These are phyloP conservation scores for Asterochloris sp. DNA, from an alignment of 139 green algal genomes.

Conservation along the genomic window DNA sequence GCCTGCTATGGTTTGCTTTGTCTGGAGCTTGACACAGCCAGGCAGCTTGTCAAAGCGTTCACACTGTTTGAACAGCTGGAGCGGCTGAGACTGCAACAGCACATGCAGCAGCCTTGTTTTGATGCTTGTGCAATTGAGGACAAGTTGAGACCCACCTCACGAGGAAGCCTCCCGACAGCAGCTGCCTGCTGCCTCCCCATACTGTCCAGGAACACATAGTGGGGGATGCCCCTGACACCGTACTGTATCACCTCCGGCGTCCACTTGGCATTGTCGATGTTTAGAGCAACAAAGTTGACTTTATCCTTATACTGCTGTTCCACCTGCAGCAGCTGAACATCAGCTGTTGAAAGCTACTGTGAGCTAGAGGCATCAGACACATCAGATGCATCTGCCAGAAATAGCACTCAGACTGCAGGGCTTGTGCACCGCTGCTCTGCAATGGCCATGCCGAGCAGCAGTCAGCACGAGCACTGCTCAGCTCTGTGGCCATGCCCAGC, in stretches of 20 bases:
- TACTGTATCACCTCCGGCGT: constrained; percentile 79
- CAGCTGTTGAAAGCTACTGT: neutral
- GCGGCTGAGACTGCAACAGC: neutral
- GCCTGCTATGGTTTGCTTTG: neutral
- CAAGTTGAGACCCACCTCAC: constrained; percentile 17
- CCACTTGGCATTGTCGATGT: constrained; percentile 98
- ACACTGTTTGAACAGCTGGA: neutral
- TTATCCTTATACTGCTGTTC: constrained; percentile 69
- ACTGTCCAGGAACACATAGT: constrained; percentile 91
- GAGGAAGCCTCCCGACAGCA: constrained; percentile 79
- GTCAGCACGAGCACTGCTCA: no score
- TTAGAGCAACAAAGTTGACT: constrained; percentile 98
- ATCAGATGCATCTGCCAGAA: neutral
- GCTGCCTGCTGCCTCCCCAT: constrained; percentile 63
- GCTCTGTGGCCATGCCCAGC: no score
- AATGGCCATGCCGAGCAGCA: no score
- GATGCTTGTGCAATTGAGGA: neutral
- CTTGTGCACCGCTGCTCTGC: neutral
- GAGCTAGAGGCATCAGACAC: neutral
- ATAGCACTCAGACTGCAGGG: neutral
- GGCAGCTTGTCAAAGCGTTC: neutral
- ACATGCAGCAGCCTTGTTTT: neutral
- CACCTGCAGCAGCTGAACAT: constrained; percentile 27
- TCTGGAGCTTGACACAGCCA: neutral
- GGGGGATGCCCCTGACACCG: constrained; percentile 86